These are phyloP conservation scores for Camellia japonica DNA, from an alignment of 148 eudicot species.

Conservation along the genomic window DNA sequence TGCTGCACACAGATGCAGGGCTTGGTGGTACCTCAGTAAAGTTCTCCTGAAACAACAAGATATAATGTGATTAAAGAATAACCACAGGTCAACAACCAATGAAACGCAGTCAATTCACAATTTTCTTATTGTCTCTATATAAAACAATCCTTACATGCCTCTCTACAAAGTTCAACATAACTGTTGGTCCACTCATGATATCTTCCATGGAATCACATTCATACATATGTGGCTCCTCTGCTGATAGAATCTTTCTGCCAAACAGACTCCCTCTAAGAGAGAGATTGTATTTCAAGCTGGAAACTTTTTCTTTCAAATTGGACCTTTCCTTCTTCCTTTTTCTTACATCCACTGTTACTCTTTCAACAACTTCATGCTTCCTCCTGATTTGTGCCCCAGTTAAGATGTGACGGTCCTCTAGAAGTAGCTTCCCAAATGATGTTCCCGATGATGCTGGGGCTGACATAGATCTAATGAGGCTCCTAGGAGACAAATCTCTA, in stretches of 20 bases:
- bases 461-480: constrained; percentile 76
- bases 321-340: constrained; percentile 55
- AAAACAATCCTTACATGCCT: constrained; percentile 50
- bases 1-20: constrained; percentile 91
- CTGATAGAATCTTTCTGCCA: constrained; percentile 59
- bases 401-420: constrained; percentile 70
- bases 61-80: background rate
- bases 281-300: constrained; percentile 61
- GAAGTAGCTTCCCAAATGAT: constrained; percentile 84
- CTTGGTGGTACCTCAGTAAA: constrained; percentile 96
- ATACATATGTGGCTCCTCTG: constrained; percentile 38
- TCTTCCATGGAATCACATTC: constrained; percentile 46
- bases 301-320: constrained; percentile 64
- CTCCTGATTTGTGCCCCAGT: constrained; percentile 77
- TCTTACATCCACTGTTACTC: constrained; percentile 33
- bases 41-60: constrained; percentile 53
- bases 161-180: constrained; percentile 46
- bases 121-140: background rate
- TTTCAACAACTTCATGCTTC: constrained; percentile 68
- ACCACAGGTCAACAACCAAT: constrained; percentile 5
- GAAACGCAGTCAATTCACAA: background rate
- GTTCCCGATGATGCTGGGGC: constrained; percentile 85
- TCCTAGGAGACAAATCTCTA: constrained; percentile 58
- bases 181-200: constrained; percentile 48
- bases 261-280: constrained; percentile 68